These are phyloP conservation scores for Tulasnella sp. DNA, from an alignment of 768 basidiomycete genomes.

Conservation along the genomic window DNA sequence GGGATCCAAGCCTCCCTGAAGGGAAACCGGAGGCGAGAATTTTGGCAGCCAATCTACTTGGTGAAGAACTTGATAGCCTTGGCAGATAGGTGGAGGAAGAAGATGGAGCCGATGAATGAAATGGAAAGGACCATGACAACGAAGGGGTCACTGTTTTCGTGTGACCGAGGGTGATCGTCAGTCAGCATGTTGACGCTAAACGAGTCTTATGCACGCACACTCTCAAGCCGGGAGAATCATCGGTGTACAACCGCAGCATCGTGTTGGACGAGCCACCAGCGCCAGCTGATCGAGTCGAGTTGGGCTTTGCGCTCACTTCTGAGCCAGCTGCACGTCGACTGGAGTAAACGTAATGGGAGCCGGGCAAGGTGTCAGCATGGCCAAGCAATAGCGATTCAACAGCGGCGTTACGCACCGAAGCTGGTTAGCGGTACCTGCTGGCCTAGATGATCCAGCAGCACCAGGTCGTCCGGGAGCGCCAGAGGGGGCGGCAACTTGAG, in stretches of 20 bases:
- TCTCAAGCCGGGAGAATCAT: constrained; percentile 93
- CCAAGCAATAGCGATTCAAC: background rate
- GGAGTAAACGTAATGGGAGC: background rate
- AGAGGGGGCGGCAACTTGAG: constrained; percentile 36
- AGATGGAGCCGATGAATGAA: constrained; percentile 95
- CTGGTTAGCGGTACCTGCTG: constrained; percentile 57
- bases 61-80: constrained; percentile 88
- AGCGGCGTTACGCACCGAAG: constrained; percentile 53
- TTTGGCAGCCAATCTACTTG: constrained; percentile 41
- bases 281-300: constrained; percentile 83
- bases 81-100: constrained; percentile 96
- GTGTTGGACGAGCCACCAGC: constrained; percentile 96
- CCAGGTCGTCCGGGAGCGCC: constrained; percentile 36
- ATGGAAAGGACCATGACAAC: constrained; percentile 93
- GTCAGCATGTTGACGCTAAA: constrained; percentile 10
- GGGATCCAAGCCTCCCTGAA: background rate
- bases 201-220: constrained; percentile 56
- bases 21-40: background rate
- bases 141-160: constrained; percentile 73
- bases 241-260: constrained; percentile 98
- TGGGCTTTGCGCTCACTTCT: constrained; percentile 53
- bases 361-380: background rate
- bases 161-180: background rate
- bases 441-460: constrained; percentile 44
- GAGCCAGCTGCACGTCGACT: constrained; percentile 70